phyloP scores from a whole-genome alignment of 129 eudicot genomes.

The Gnaphalium uliginosum region DNA sequence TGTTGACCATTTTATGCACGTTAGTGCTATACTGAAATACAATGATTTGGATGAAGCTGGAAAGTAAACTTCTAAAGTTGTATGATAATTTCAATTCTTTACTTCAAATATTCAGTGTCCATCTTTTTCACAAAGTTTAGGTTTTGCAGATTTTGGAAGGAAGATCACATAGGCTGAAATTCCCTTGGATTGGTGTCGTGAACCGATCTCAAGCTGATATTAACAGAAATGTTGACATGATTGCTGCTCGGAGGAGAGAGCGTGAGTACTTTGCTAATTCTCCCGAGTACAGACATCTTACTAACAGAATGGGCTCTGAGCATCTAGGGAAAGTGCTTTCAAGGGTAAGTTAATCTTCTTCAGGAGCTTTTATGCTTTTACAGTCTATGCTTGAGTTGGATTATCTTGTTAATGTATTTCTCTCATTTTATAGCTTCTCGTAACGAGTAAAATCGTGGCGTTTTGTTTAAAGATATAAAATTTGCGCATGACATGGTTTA shows the following conservation, averaged over 20 bases:
- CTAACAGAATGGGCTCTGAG: conserved; percentile 92
- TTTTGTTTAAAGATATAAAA: conserved; percentile 2
- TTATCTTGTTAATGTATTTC: background rate
- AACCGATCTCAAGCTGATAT: conserved; percentile 96
- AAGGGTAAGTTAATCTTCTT: conserved; percentile 41
- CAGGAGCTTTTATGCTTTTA: background rate
- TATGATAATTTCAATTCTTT: too few species aligned
- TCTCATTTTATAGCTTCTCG: background rate
- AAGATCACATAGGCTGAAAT: conserved; percentile 73
- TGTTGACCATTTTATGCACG: conserved; percentile 6
- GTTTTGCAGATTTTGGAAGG: conserved; percentile 79
- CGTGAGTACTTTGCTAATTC: conserved; percentile 68
- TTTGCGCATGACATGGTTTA: conserved; percentile 17
- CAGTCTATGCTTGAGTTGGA: background rate
- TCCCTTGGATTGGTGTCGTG: conserved; percentile 98
- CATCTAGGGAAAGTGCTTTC: conserved; percentile 87
- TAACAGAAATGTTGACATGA: conserved; percentile 80
- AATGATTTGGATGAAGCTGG: conserved; percentile 9
- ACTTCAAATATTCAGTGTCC: too few species aligned
- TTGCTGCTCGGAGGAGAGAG: conserved; percentile 83
- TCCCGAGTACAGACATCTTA: conserved; percentile 77
- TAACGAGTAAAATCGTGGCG: background rate
- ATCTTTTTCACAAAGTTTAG: background rate
- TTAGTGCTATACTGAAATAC: background rate
- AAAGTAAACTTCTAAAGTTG: background rate